Conservation (phyloP, 768 basidiomycete species). For the Suillus hirtellus region DNA sequence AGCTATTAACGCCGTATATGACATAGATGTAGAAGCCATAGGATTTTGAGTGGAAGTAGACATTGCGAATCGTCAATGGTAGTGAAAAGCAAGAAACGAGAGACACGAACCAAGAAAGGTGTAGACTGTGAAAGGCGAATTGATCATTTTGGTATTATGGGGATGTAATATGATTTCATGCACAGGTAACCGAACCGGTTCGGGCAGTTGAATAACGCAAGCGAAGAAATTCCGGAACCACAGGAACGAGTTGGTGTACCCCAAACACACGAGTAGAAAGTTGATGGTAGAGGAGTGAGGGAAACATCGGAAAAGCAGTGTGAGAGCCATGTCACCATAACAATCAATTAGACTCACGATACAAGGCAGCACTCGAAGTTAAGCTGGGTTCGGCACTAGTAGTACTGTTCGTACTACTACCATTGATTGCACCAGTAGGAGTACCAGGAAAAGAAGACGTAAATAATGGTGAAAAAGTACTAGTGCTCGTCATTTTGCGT, state of each 20-base stretch:
- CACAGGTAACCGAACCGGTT: conserved; percentile 10
- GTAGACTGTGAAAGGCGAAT: conserved; percentile 25
- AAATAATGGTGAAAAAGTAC: background rate
- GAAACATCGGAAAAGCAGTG: conserved; percentile 15
- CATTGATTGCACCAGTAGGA: background rate
- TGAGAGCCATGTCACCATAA: conserved; percentile 15
- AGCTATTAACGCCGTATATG: conserved; percentile 50
- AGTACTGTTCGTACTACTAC: background rate
- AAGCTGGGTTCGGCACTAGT: background rate
- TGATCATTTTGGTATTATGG: conserved; percentile 2
- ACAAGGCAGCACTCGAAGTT: conserved; percentile 26
- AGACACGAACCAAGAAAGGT: conserved; percentile 33
- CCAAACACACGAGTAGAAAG: background rate
- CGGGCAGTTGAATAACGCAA: conserved; percentile 4
- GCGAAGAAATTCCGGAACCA: background rate
- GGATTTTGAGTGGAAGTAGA: conserved; percentile 13
- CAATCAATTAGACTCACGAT: conserved; percentile 24
- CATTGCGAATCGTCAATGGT: conserved; percentile 18
- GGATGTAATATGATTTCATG: conserved; percentile 11
- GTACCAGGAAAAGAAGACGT: background rate
- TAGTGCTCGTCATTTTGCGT: background rate
- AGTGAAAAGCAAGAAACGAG: background rate
- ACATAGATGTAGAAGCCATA: conserved; percentile 15
- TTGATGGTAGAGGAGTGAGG: conserved; percentile 11
- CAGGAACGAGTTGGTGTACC: background rate